Evolutionary conservation across 768 basidiomycete species (phyloP), one percentile per base, ranked within the genome.

Genomic region (Lactarius psammicola): DNA sequence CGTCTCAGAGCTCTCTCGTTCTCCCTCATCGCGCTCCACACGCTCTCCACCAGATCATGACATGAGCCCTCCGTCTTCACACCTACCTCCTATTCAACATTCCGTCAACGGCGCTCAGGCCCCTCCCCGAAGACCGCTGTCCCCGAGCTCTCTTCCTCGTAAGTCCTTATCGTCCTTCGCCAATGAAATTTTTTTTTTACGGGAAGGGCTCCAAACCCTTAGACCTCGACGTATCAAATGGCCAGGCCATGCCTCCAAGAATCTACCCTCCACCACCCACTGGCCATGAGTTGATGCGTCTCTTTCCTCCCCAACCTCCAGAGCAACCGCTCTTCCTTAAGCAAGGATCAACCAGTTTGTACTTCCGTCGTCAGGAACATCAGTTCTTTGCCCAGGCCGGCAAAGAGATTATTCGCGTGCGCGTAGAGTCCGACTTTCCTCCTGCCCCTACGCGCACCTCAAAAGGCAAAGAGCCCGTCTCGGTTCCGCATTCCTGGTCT

Each of bases 201-300:
- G 3, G 11, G 13, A 13, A 2, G 11, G 13, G 0, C 9, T n/a
- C 9, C 7, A n/a, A 56, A 34, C 54, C 46, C 69, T 13, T 72
- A 89, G 88, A 90, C 74, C 78, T 90, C 70, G 87, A 89, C 73
- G 80, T 89, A 57, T 78, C 82, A 0, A 82, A 84, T 64, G 77
- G 81, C 46, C 77, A 80, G 62, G 82, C 82, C 69, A 77, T 80
- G 65, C 73, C 77, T 3, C 76, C 81, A 3, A 79, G 87, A 64
- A 86, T 85, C 68, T 89, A 85, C 73, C 90, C 90, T 20, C 84
- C 87, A 1, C 90, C 90, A 1, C 87, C 89, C 5, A 90, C 88
- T 0, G 90, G 90, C 2, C 90, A 92, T 70, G 89, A 92, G 69
- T 82, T 92, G 70, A 92, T 92, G 90, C 88, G 88, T 17, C 83